Conservation (phyloP, 2,329 filamentous ascomycete genomes). For the Curvularia sp. region DNA sequence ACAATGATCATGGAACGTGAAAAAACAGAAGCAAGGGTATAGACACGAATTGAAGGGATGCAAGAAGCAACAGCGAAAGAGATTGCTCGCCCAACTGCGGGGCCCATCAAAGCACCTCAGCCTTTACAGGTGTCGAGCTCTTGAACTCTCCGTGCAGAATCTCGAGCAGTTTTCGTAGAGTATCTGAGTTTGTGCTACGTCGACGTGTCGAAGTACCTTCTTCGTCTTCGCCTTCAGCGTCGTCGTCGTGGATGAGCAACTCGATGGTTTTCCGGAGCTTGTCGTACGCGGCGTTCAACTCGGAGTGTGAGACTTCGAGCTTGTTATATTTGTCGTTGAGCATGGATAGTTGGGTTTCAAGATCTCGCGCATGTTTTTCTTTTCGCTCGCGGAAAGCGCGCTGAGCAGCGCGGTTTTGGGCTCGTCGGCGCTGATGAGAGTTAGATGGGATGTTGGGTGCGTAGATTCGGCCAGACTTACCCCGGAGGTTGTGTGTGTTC, state of each 20-base stretch:
- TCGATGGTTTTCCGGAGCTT: slow-evolving; percentile 52
- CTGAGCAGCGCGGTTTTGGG: slow-evolving; percentile 68
- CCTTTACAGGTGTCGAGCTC: slow-evolving; percentile 32
- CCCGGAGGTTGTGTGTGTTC: slow-evolving; percentile 50
- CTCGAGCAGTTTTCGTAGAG: slow-evolving; percentile 48
- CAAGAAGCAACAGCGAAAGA: slow-evolving; percentile 4
- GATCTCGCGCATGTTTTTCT: slow-evolving; percentile 70
- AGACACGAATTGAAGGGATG: slow-evolving; percentile 20
- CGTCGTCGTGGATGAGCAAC: slow-evolving; percentile 47
- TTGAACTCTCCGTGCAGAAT: slow-evolving; percentile 51
- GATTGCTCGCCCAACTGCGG: not conserved
- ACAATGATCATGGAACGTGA: slow-evolving; percentile 7
- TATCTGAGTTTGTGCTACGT: slow-evolving; percentile 45
- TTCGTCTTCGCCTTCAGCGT: slow-evolving; percentile 41
- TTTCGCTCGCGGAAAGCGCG: slow-evolving; percentile 68
- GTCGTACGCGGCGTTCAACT: slow-evolving; percentile 50
- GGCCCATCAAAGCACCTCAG: slow-evolving; percentile 18
- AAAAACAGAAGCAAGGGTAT: slow-evolving; percentile 21
- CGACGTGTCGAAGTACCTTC: slow-evolving; percentile 30
- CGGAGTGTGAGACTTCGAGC: slow-evolving; percentile 62
- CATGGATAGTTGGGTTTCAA: slow-evolving; percentile 64
- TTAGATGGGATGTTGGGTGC: slow-evolving; percentile 13
- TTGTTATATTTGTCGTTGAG: slow-evolving; percentile 64
- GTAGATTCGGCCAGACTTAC: slow-evolving; percentile 31
- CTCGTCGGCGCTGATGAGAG: slow-evolving; percentile 60